A percentile compares a stretch with the other conserved stretches of the same genome.
These are phyloP conservation scores for Xylaria sp. DNA, from an alignment of 2,329 filamentous ascomycete genomes.

Conservation along the genomic window DNA sequence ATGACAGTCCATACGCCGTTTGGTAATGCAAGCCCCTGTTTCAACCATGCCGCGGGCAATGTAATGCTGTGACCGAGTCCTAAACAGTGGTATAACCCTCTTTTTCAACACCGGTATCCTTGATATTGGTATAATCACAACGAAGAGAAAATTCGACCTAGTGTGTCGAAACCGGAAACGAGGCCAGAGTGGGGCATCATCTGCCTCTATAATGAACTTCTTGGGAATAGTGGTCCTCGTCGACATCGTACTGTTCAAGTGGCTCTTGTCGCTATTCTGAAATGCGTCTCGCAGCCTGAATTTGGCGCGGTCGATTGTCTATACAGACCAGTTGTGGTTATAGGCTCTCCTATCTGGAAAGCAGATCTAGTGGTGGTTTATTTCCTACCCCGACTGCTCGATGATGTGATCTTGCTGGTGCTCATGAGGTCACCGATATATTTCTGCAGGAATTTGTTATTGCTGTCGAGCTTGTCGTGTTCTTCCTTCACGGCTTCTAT, in stretches of 20 bases:
- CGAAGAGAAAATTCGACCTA: conserved; percentile 41
- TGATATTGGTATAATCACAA: conserved; percentile 48
- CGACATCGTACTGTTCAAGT: conserved; percentile 9
- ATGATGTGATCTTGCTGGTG: conserved; percentile 77
- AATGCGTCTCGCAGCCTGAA: conserved; percentile 13
- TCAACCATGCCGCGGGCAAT: conserved; percentile 35
- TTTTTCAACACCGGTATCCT: conserved; percentile 49
- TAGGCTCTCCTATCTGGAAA: conserved; percentile 21
- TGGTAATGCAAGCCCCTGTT: conserved; percentile 39
- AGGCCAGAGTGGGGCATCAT: conserved; percentile 37
- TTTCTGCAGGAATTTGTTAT: conserved; percentile 97
- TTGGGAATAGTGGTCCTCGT: conserved; percentile 15
- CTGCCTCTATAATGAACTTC: conserved; percentile 19
- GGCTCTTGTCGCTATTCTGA: conserved; percentile 8
- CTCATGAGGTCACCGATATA: conserved; percentile 98
- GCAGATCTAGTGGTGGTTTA: conserved; percentile 50
- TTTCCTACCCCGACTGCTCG: conserved; percentile 64
- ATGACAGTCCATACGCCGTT: conserved; percentile 40
- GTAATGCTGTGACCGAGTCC: conserved; percentile 48
- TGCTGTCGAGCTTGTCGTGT: conserved; percentile 94
- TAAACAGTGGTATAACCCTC: conserved; percentile 49
- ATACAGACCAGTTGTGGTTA: conserved; percentile 13
- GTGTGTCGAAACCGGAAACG: conserved; percentile 36
- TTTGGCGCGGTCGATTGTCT: conserved; percentile 18
- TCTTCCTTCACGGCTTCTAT: conserved; percentile 95